Conservation (phyloP, 106 monocot genomes). For the Allium sativum region DNA sequence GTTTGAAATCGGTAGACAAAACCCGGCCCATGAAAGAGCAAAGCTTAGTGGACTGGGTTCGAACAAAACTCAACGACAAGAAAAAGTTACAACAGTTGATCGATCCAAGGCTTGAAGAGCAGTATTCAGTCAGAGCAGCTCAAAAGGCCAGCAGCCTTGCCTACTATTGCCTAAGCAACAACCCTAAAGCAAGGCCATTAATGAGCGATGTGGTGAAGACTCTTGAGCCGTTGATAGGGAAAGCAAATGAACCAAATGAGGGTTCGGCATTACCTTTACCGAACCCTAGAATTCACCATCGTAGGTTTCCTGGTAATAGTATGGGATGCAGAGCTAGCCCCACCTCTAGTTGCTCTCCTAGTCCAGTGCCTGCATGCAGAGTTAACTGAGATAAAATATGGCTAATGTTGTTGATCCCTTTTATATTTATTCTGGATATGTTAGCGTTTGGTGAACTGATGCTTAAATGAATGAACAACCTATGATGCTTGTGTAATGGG, state of each 20-base stretch:
- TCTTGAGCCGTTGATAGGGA: conserved; percentile 30
- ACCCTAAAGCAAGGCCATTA: conserved; percentile 89
- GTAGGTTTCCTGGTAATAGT: conserved; percentile 17
- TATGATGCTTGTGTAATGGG: not conserved
- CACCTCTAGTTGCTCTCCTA: conserved; percentile 20
- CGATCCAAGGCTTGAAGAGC: conserved; percentile 45
- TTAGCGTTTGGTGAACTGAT: not conserved
- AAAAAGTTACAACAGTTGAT: conserved; percentile 45
- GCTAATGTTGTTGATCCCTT: too few species aligned
- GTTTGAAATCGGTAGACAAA: conserved; percentile 62
- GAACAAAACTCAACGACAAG: conserved; percentile 50
- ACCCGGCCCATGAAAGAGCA: conserved; percentile 55
- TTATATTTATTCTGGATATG: not conserved
- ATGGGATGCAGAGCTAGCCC: conserved; percentile 29
- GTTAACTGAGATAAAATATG: conserved; percentile 26
- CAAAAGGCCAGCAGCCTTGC: conserved; percentile 70
- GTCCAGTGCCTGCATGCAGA: conserved; percentile 30
- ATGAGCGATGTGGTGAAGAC: conserved; percentile 82
- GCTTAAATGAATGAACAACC: not conserved
- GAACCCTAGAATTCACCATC: conserved; percentile 7
- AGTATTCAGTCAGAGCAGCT: conserved; percentile 48
- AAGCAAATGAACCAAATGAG: not conserved
- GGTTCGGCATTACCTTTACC: not conserved
- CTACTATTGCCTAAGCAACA: conserved; percentile 56
- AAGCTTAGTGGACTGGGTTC: conserved; percentile 67